Base-by-base conservation (phyloP, 1,284 basidiomycete species). In the Schizophyllum commune region DNA sequence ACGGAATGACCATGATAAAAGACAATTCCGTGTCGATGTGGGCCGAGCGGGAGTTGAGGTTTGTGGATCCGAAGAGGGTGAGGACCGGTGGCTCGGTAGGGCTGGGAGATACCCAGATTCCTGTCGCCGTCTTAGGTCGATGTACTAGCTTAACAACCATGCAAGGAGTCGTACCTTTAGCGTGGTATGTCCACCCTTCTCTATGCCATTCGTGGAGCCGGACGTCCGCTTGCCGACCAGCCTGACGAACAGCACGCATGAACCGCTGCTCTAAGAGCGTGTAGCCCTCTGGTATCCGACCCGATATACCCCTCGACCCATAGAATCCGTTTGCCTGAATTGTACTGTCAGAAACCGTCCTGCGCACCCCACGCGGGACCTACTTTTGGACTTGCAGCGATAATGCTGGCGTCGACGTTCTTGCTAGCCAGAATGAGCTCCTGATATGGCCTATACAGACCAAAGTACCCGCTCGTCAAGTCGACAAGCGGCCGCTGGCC, bases 101-200 rank as follows among this genome's bases (percentile, higher is more conserved):
- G 17, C 73, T 74, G 9, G 86, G 84, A 1, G 91, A 88, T n/a
- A 94, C 71, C 94, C 94, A 96, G 55, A 96, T 85, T 52, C 94
- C 94, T 95, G 60, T 39, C n/a, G n/a, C n/a, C n/a, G 11, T 6
- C 33, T 32, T 9, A 33, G 22, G 17, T 13, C 22, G n/a, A 47
- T 60, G 47, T 11, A 63, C 68, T n/a, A n/a, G n/a, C n/a, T n/a
- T n/a, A 52, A 68, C 64, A 9, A 55, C 58, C 17, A 20, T 1
- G n/a, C n/a, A n/a, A n/a, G n/a, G n/a, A n/a, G n/a, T n/a, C n/a
- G n/a, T n/a, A n/a, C 96, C 96, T 83, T 98, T 99, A 33, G 95
- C 92, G 70, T 99, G 96, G 75, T 99, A 99, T 0, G 96, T 99
- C 97, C 97, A 99, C 0, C 89, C 93, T n/a, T 82, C 75, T 65